These are phyloP conservation scores for Podaxis sp. DNA, from an alignment of 768 basidiomycete genomes.

Conservation along the genomic window DNA sequence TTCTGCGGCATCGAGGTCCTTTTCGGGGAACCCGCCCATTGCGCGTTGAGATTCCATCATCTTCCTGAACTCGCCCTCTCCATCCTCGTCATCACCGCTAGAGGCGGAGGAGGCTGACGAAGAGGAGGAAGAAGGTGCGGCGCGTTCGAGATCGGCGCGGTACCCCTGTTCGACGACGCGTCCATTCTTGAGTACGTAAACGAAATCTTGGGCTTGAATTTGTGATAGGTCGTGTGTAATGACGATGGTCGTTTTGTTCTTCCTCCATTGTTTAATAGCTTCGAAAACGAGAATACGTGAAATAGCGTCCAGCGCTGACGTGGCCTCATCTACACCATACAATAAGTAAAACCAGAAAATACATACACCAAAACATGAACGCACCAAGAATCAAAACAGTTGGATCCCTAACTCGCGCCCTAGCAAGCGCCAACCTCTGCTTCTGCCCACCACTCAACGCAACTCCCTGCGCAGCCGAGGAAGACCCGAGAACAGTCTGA, in stretches of 20 bases:
- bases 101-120: not conserved
- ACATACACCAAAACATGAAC: conserved; percentile 26
- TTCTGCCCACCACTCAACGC: conserved; percentile 89
- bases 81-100: conserved; percentile 20
- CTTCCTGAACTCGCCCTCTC: conserved; percentile 63
- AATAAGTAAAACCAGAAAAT: conserved; percentile 14
- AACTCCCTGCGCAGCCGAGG: conserved; percentile 42
- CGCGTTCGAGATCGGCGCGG: conserved; percentile 70
- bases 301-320: conserved; percentile 81
- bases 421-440: conserved; percentile 86
- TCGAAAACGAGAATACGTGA: conserved; percentile 85
- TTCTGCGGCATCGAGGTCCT: conserved; percentile 46
- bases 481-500: conserved; percentile 63
- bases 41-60: conserved; percentile 62
- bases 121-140: not conserved
- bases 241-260: conserved; percentile 83
- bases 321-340: conserved; percentile 69
- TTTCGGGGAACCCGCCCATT: conserved; percentile 50
- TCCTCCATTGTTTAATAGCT: conserved; percentile 64
- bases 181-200: conserved; percentile 88
- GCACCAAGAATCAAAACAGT: conserved; percentile 86
- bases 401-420: conserved; percentile 83
- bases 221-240: conserved; percentile 96
- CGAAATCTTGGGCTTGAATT: conserved; percentile 74
- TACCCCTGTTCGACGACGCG: conserved; percentile 85